Evolutionary conservation across 2,329 filamentous ascomycete species (phyloP), one percentile per base, ranked within the genome.

Genomic region (Aschersonia sp.): DNA sequence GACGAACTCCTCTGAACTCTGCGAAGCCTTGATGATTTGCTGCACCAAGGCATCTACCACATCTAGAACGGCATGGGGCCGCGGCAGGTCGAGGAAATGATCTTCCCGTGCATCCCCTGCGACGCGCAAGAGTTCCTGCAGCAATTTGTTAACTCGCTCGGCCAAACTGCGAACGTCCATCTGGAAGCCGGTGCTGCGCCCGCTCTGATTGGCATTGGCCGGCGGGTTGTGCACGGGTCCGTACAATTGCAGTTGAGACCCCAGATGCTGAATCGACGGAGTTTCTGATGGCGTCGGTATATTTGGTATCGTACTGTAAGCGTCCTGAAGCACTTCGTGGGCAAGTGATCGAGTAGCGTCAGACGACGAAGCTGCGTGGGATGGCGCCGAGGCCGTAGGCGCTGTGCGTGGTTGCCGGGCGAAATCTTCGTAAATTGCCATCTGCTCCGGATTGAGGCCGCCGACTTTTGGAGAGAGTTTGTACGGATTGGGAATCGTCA

Each of bases 361-460:
- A 2, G 78, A 81, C 1, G 72, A 63, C 2, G 79, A 76, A 9
- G 76, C 66, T 12, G 69, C 69, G 53, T 82, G 78, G 4, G 71
- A 68, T 2, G 72, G 62, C 60, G 79, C 62, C 63, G 79, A 59
- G 59, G 40, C 40, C 9, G 72, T 60, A 67, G 73, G 55, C 59
- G 72, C 62, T 59, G 74, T 77, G 48, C 87, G 83, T 31, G 87
- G 83, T 60, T 94, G 87, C 48, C 88, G 77, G 8, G 87, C 87
- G 63, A 98, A 98, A 52, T 97, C 89, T 58, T 97, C 89, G 59
- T 98, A 98, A 30, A 98, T 94, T 9, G 86, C 86, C 70, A 97
- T 79, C 59, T 98, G 92, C 57, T 95, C 87, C 30, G 84, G 75
- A 58, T 95, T 97, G 46, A 98, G 69, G 5, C 90, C 90, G 46